Base-by-base conservation (phyloP, 306 rosid species). In the Rosa rugosa region DNA sequence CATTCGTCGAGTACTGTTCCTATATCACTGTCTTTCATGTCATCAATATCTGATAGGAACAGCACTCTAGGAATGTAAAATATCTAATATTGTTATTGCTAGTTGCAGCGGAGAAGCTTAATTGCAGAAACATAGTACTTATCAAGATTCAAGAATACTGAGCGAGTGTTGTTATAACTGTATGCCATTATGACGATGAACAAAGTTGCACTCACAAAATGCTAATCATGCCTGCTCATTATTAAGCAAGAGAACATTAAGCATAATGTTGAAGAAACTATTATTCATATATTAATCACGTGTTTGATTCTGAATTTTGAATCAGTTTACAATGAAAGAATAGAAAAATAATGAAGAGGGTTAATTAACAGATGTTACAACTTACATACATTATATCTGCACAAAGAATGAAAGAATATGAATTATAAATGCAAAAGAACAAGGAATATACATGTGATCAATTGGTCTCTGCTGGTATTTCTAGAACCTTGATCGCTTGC, bases 401-500 rank as follows among this genome's bases (percentile, higher is more conserved):
- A 6, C 5, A 41, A 57, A 41, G 42, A 31, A 75, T 42, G 70
- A 44, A 75, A 60, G 57, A 75, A 59, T 72, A 17, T 17, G 13
- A 64, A 31, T 25, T 45, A 42, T 25, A 25, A 59, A 57, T 6
- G 27, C 60, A 74, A 13, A 50, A 20, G 13, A 73, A 22, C 14
- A 12, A 40, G 0, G 16, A 44, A 53, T 53, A 20, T 7, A 53
- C 11, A 27, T 42, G 57, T 44, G 57, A 41, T 59, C 18, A 75
- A 36, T 17, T 42, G 50, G 27, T 4, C 22, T 23, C 27, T 0
- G 57, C 18, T 1, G 27, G 20, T 9, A 8, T 73, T 44, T 64
- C 56, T 75, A 75, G 69, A 82, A 82, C 76, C 79, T 64, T 1
- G 82, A 77, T 22, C 50, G 9, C 68, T 59, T 77, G 79, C 91